A percentile compares a stretch with the other conserved stretches of the same genome.
phyloP scores from a whole-genome alignment of 106 monocot genomes.

The Apostasia ramifera region DNA sequence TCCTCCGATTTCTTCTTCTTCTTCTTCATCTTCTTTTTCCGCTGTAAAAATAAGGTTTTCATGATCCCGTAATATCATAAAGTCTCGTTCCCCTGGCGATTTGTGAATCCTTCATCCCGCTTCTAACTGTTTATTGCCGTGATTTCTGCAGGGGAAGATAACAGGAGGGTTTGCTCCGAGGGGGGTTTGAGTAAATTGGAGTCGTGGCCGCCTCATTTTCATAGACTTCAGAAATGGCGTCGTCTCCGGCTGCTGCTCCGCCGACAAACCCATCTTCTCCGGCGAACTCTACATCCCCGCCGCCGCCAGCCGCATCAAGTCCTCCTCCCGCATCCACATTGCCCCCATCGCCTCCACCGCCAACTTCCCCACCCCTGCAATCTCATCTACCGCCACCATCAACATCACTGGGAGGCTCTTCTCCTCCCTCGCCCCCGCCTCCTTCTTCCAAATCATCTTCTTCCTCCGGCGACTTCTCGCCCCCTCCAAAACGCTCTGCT shows the following conservation, averaged over 20 bases:
- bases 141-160: background rate
- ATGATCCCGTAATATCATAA: no score
- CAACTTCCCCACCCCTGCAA: background rate
- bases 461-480: background rate
- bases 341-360: background rate
- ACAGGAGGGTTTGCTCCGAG: background rate
- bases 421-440: background rate
- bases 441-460: background rate
- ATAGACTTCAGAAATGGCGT: conserved; percentile 18
- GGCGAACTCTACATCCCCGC: conserved; percentile 1
- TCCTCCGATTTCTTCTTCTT: no score
- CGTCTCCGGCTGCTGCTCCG: conserved; percentile 21
- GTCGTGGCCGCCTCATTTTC: background rate
- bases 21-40: no score
- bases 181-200: background rate
- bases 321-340: conserved; percentile 5
- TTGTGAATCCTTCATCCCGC: no score
- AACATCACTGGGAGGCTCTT: background rate
- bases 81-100: no score
- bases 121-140: no score
- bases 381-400: background rate
- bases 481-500: background rate
- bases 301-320: background rate
- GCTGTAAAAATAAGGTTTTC: no score
- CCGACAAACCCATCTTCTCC: background rate